Evolutionary conservation across 192 early-diverging fungal genomes (phyloP).

Genomic region (Podila epicladia): DNA sequence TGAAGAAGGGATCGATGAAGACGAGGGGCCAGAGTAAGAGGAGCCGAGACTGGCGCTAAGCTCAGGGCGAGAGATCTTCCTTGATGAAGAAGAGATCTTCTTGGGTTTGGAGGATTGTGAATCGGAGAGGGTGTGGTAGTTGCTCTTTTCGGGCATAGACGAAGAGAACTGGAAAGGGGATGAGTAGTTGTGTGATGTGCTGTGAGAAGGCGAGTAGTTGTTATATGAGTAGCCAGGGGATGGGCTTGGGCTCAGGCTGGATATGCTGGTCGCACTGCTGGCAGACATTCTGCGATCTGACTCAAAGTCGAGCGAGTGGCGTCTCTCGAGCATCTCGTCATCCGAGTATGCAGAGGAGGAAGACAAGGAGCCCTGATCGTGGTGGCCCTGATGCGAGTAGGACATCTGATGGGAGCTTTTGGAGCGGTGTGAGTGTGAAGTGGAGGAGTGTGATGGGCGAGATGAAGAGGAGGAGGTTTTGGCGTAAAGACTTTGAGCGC

Average conservation of each 20-base stretch:
- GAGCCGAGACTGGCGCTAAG: not conserved
- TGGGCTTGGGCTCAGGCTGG: conserved; percentile 42
- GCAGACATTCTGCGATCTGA: conserved; percentile 49
- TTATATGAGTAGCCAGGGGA: conserved; percentile 26
- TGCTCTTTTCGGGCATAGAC: not conserved
- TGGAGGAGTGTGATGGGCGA: not conserved
- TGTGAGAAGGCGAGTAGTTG: not conserved
- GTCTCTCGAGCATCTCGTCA: conserved; percentile 18
- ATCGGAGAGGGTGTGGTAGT: not conserved
- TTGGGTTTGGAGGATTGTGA: not conserved
- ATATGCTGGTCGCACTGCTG: conserved; percentile 40
- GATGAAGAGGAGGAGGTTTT: conserved; percentile 7
- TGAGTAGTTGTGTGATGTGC: not conserved
- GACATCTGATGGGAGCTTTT: conserved; percentile 1
- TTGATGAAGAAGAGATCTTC: not conserved
- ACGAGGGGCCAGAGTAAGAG: not conserved
- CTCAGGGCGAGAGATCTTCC: not conserved
- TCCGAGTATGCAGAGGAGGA: conserved; percentile 26
- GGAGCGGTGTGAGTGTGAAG: conserved; percentile 9
- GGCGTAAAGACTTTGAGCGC: conserved; percentile 16
- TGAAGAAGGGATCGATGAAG: not conserved
- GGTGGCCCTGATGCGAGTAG: not conserved
- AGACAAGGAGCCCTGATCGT: conserved; percentile 21
- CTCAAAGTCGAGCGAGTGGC: conserved; percentile 24
- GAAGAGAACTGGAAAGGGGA: conserved; percentile 6